Evolutionary conservation across 352 stramenopile species (phyloP), one percentile per base, ranked within the genome.

Genomic region (Hyphochytrium catenoides): DNA sequence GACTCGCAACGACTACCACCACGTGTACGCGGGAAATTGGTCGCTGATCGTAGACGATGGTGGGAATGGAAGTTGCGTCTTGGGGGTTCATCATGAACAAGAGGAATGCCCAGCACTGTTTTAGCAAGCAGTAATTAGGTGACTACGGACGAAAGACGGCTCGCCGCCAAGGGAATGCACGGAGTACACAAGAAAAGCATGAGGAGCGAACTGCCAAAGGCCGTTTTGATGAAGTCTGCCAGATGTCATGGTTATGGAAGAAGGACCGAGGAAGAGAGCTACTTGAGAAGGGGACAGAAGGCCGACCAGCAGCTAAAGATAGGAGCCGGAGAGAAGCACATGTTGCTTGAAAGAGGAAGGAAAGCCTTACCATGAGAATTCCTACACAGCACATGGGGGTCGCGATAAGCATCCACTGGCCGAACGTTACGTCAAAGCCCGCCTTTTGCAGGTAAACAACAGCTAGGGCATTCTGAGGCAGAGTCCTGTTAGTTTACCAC

Each of bases 41-140:
- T 43, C 76, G 77, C 46, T 89, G 70, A 39, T 84, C 62, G 53
- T 89, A 87, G 11, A 90, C 68, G 27, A 91, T 89, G 36, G 88
- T 72, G 15, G 76, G 76, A 16, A 91, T 91, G 43, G 69, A 79
- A 32, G 67, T 74, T 9, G 76, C 71, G 36, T 91, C 74, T 24
- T 69, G 51, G 9, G 75, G 74, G 30, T 84, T 48, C 43, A 91
- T 62, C 3, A 79, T 62, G 61, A 69, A 74, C 16, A 83, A 34
- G 41, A 91, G 44, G 33, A 88, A 75, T 22, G 75, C n/a, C 76
- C 76, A 91, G 39, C 70, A 84, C 61, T 78, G 20, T 24, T 9
- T 7, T 28, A 1, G n/a, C n/a, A n/a, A n/a, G n/a, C n/a, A n/a
- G n/a, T n/a, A n/a, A n/a, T n/a, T n/a, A n/a, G n/a, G n/a, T n/a